These are phyloP conservation scores for Hemileccinum impolitum DNA, from an alignment of 768 basidiomycete genomes.

Conservation along the genomic window DNA sequence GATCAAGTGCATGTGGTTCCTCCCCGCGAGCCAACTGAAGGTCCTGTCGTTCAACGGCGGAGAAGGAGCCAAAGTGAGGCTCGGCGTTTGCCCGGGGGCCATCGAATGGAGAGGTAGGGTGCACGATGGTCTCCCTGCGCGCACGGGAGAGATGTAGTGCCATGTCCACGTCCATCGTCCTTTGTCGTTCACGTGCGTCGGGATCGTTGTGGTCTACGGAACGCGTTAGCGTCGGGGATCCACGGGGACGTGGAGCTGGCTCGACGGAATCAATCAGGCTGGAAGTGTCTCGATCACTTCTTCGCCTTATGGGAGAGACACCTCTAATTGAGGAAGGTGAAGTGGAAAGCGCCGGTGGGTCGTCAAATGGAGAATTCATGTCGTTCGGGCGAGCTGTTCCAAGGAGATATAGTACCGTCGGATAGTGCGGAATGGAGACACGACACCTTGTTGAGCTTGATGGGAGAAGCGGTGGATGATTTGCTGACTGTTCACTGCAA, in stretches of 20 bases:
- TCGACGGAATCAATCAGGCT: slow-evolving; percentile 43
- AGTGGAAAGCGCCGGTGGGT: slow-evolving; percentile 29
- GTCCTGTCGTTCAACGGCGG: slow-evolving; percentile 48
- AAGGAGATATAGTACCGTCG: not conserved
- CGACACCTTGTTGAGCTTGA: slow-evolving; percentile 12
- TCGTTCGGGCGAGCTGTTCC: slow-evolving; percentile 2
- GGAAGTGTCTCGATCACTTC: slow-evolving; percentile 29
- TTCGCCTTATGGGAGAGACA: slow-evolving; percentile 39
- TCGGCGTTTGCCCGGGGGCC: slow-evolving; percentile 31
- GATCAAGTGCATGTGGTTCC: slow-evolving; percentile 14
- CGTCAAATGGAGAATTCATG: slow-evolving; percentile 41
- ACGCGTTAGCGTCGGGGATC: slow-evolving; percentile 60
- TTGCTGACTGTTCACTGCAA: no score
- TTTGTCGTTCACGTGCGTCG: slow-evolving; percentile 79
- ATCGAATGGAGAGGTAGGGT: slow-evolving; percentile 35
- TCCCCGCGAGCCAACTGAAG: slow-evolving; percentile 39
- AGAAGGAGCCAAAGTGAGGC: slow-evolving; percentile 40
- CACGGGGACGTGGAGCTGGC: slow-evolving; percentile 40
- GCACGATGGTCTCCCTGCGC: slow-evolving; percentile 56
- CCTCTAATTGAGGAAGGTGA: slow-evolving; percentile 44
- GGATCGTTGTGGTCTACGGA: slow-evolving; percentile 70
- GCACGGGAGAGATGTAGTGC: slow-evolving; percentile 76
- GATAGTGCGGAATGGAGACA: not conserved
- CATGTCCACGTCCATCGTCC: slow-evolving; percentile 93
- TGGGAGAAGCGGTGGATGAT: not conserved